Conservation (phyloP, 148 eudicot species). For the Camellia sinensis region DNA sequence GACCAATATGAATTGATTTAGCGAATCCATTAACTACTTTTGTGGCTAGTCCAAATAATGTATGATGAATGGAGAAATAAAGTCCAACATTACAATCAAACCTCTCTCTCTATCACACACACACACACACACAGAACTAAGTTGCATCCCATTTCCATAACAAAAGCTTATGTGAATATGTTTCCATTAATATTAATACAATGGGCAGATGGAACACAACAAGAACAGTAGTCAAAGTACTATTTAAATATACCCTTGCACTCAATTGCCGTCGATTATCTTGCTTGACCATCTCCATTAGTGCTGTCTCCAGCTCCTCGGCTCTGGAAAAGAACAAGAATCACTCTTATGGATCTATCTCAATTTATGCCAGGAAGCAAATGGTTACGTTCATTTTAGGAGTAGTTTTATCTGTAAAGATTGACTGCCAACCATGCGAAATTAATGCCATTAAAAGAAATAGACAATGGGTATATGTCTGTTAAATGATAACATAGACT, state of each 20-base stretch:
- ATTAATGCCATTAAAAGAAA: background rate
- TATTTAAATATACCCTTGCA: constrained; percentile 59
- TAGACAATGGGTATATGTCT: background rate
- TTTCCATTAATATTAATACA: background rate
- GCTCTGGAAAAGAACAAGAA: constrained; percentile 50
- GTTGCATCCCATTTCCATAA: background rate
- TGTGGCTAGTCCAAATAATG: background rate
- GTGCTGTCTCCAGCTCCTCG: constrained; percentile 92
- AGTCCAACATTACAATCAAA: background rate
- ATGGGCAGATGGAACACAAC: constrained; percentile 7
- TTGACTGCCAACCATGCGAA: background rate
- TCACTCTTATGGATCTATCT: constrained; percentile 2
- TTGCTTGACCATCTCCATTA: constrained; percentile 79
- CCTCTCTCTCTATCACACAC: background rate
- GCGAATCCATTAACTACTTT: background rate
- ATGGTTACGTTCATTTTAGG: background rate
- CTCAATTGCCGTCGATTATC: constrained; percentile 75
- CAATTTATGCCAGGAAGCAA: constrained; percentile 3
- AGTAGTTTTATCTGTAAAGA: background rate
- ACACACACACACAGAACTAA: background rate
- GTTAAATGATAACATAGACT: background rate
- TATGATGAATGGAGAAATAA: background rate
- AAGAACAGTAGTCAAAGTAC: constrained; percentile 10
- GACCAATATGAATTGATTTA: background rate
- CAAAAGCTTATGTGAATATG: background rate